phyloP scores from a whole-genome alignment of 495 filamentous ascomycete genomes.

The Daldinia childiae region DNA sequence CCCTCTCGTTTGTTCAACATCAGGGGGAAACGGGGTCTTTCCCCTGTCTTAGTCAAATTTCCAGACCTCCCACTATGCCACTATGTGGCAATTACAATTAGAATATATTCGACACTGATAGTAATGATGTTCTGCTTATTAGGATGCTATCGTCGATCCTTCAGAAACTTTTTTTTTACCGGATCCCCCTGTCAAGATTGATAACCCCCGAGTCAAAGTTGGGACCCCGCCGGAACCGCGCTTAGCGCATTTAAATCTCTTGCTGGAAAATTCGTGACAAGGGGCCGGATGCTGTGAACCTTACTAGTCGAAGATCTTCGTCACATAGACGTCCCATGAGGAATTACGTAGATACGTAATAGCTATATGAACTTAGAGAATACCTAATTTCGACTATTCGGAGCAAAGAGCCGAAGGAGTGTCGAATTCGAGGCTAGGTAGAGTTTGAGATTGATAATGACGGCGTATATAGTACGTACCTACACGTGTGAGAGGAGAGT shows the following conservation, averaged over 20 bases:
- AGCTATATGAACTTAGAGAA: background rate
- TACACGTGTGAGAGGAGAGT: background rate
- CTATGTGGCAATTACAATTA: background rate
- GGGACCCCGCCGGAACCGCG: constrained; percentile 6
- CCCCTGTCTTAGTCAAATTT: background rate
- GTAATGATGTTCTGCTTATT: background rate
- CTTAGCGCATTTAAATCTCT: constrained; percentile 23
- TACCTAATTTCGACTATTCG: background rate
- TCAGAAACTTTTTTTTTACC: background rate
- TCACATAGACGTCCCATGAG: background rate
- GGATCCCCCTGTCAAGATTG: background rate
- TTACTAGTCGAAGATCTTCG: background rate
- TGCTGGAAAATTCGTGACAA: background rate
- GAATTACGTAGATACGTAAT: background rate
- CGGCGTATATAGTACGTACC: background rate
- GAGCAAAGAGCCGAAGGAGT: background rate
- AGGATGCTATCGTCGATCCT: background rate
- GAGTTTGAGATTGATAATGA: background rate
- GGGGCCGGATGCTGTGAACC: background rate
- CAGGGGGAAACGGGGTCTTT: background rate
- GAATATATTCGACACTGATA: background rate
- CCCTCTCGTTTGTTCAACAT: background rate
- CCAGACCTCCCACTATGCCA: no score
- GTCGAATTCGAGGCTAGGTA: background rate
- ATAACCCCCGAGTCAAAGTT: background rate